Conservation (phyloP, 306 rosid genomes). For the Fagus crenata region DNA sequence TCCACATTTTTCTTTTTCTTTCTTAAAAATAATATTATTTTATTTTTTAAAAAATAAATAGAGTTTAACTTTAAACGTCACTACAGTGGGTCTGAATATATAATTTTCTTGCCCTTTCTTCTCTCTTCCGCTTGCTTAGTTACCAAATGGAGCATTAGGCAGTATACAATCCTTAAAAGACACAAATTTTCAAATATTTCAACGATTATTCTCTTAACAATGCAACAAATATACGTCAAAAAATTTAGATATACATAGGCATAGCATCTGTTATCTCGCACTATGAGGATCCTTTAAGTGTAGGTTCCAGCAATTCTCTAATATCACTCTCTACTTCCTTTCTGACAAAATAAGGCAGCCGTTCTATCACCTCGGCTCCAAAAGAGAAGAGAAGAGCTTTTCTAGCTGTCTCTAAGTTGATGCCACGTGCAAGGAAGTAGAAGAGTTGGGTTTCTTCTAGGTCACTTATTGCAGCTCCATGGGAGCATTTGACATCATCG, state of each 20-base stretch:
- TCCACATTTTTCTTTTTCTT: no score
- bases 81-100: no score
- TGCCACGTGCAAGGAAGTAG: conserved; percentile 87
- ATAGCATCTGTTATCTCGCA: not conserved
- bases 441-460: conserved; percentile 81
- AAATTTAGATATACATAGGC: not conserved
- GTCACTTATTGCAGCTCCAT: conserved; percentile 97
- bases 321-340: conserved; percentile 57
- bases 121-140: conserved; percentile 3
- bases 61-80: not conserved
- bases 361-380: conserved; percentile 78
- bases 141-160: conserved; percentile 2
- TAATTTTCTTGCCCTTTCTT: not conserved
- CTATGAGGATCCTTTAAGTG: conserved; percentile 36
- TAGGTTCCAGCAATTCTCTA: conserved; percentile 55
- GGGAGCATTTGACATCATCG: conserved; percentile 90
- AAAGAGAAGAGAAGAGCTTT: conserved; percentile 76
- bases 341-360: conserved; percentile 57
- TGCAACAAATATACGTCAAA: not conserved
- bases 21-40: no score
- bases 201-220: not conserved
- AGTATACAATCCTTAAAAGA: not conserved
- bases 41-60: not conserved
- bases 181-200: conserved; percentile 18
- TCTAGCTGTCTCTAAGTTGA: conserved; percentile 67